These are phyloP conservation scores for Cantharellus cinnabarinus DNA, from an alignment of 768 basidiomycete genomes.

Conservation along the genomic window DNA sequence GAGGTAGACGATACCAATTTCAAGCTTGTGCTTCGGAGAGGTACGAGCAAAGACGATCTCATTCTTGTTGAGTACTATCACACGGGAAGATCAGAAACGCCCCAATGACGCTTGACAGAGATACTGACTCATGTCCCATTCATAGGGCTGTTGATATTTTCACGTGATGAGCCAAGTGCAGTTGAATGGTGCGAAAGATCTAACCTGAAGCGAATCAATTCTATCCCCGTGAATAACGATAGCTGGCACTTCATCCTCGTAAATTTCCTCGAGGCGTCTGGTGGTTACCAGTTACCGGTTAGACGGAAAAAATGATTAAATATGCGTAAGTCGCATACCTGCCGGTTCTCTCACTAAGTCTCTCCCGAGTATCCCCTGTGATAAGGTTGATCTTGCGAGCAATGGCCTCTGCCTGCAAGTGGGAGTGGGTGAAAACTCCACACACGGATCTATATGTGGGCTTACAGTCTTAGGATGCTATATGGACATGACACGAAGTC, in stretches of 20 bases:
- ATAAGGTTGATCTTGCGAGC: slow-evolving; percentile 54
- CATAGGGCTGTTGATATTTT: not conserved
- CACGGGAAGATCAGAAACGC: not conserved
- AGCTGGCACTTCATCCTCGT: slow-evolving; percentile 46
- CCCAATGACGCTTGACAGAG: not conserved
- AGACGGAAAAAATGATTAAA: not conserved
- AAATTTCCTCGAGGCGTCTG: slow-evolving; percentile 30
- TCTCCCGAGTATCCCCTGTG: slow-evolving; percentile 40
- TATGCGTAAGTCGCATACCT: slow-evolving; percentile 11
- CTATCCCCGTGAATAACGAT: slow-evolving; percentile 50
- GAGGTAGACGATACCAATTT: slow-evolving; percentile 20
- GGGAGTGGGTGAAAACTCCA: not conserved
- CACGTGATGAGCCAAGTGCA: too few species aligned
- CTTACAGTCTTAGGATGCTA: slow-evolving; percentile 35
- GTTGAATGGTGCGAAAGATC: not conserved
- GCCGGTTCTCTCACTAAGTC: slow-evolving; percentile 34
- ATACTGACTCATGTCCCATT: slow-evolving; percentile 2
- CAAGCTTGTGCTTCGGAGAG: slow-evolving; percentile 52
- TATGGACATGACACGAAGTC: slow-evolving; percentile 24
- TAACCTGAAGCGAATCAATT: slow-evolving; percentile 33
- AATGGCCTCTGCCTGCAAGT: slow-evolving; percentile 34
- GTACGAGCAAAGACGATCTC: slow-evolving; percentile 57
- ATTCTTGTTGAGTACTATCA: slow-evolving; percentile 38
- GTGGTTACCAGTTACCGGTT: not conserved
- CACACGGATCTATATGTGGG: not conserved